Percentiles rank a stretch among this genome's conserved stretches.
Evolutionary conservation across 2,329 filamentous ascomycete species (phyloP).

Genomic region (Epichloe aotearoae): DNA sequence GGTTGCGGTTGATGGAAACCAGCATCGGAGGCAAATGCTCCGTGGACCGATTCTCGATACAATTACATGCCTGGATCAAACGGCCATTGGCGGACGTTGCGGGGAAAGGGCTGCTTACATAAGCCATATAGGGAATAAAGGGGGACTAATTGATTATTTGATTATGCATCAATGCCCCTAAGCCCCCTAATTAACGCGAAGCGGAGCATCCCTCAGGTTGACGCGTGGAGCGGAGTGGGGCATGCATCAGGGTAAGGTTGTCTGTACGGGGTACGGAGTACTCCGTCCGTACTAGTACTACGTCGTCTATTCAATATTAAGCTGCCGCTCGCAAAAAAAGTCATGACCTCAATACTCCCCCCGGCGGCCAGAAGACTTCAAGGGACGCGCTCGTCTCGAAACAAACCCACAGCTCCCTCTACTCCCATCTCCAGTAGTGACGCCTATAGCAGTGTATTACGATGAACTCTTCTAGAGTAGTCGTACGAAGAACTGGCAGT

Average conservation of each 20-base stretch:
- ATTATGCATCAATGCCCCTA: too few relatives aligned
- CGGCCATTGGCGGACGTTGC: background rate
- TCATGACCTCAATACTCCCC: constrained; percentile 1
- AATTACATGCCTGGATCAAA: background rate
- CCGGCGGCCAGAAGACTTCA: background rate
- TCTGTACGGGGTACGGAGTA: too few relatives aligned
- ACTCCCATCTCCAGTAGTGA: background rate
- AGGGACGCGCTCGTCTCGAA: background rate
- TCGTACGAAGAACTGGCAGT: constrained; percentile 16
- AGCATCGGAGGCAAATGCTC: constrained; percentile 4
- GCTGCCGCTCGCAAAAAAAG: background rate
- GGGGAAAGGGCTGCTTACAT: too few relatives aligned
- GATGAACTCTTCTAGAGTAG: constrained; percentile 20
- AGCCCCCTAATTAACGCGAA: too few relatives aligned
- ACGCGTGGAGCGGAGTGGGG: too few relatives aligned
- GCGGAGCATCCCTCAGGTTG: too few relatives aligned
- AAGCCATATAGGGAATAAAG: too few relatives aligned
- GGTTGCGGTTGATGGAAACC: background rate
- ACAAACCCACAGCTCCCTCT: background rate
- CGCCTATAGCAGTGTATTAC: background rate
- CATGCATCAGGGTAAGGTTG: too few relatives aligned
- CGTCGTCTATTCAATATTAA: too few relatives aligned
- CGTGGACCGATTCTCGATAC: constrained; percentile 1
- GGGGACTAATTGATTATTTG: too few relatives aligned
- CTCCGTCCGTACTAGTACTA: too few relatives aligned